Percentiles rank a stretch among this genome's conserved stretches.
Evolutionary conservation across 2,329 filamentous ascomycete genomes (phyloP).

Genomic region (Arachnomyces sp.): DNA sequence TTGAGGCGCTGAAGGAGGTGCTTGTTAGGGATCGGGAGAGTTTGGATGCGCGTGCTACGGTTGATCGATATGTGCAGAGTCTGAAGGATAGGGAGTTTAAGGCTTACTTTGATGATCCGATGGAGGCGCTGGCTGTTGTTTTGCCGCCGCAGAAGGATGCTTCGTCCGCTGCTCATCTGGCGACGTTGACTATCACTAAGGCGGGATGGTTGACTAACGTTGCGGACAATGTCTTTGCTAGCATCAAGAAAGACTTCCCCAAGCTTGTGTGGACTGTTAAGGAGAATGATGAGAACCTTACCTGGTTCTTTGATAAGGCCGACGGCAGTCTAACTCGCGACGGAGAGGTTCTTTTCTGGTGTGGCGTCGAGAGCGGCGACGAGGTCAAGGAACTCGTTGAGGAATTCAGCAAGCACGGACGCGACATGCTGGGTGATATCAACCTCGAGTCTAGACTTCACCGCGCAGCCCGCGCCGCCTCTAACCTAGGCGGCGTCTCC

Average conservation of each 20-base stretch:
- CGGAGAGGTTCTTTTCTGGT: constrained; percentile 93
- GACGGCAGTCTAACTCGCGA: constrained; percentile 81
- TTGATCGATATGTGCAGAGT: constrained; percentile 77
- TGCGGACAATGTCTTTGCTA: constrained; percentile 87
- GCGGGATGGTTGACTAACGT: constrained; percentile 91
- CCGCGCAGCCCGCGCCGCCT: constrained; percentile 63
- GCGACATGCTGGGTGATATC: constrained; percentile 79
- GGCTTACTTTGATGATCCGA: constrained; percentile 86
- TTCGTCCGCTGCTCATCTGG: constrained; percentile 67
- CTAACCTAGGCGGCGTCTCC: constrained; percentile 43
- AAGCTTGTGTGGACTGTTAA: constrained; percentile 94
- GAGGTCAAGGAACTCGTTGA: constrained; percentile 77
- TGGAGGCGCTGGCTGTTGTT: constrained; percentile 87
- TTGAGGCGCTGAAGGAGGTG: constrained; percentile 69
- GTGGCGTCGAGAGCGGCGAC: constrained; percentile 71
- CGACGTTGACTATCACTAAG: constrained; percentile 88
- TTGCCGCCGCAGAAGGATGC: constrained; percentile 58
- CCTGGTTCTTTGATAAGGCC: constrained; percentile 97
- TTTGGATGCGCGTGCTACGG: constrained; percentile 70
- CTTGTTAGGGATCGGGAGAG: constrained; percentile 74
- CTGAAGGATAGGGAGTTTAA: constrained; percentile 73
- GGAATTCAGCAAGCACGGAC: constrained; percentile 74
- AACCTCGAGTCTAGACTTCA: constrained; percentile 82
- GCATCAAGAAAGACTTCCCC: constrained; percentile 87
- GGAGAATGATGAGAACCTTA: constrained; percentile 90